A percentile compares a stretch with the other conserved stretches of the same genome.
Conservation (phyloP, 768 basidiomycete genomes). For the Agrocybe pediades region DNA sequence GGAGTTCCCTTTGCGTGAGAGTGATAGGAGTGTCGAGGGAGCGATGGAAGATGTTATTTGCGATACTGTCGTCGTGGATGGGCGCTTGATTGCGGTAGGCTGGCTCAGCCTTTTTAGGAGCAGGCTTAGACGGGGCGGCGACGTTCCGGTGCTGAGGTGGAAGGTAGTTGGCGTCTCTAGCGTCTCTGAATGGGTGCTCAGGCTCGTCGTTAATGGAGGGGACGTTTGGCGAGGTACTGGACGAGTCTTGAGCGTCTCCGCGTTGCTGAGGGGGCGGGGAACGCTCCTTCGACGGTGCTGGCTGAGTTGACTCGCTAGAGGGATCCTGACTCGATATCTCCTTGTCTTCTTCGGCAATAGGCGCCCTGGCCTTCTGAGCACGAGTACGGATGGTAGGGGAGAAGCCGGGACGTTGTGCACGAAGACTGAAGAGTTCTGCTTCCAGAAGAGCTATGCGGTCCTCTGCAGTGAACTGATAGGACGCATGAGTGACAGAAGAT, state of each 20-base stretch:
- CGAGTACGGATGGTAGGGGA: conserved; percentile 8
- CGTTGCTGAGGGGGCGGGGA: background rate
- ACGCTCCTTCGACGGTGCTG: background rate
- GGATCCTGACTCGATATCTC: background rate
- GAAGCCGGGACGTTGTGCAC: background rate
- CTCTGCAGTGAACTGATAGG: background rate
- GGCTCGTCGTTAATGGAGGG: background rate
- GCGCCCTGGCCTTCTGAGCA: background rate
- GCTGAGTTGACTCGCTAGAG: background rate
- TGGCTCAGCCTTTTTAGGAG: conserved; percentile 10
- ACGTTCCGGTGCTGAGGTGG: conserved; percentile 14
- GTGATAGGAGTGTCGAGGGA: conserved; percentile 19
- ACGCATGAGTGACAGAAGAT: background rate
- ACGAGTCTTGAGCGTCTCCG: background rate
- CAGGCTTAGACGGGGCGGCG: conserved; percentile 6
- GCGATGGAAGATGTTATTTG: conserved; percentile 8
- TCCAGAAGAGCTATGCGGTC: conserved; percentile 11
- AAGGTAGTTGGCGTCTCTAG: conserved; percentile 16
- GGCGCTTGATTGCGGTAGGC: conserved; percentile 19
- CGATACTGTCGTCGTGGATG: conserved; percentile 19
- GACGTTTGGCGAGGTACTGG: background rate
- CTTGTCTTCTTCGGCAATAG: background rate
- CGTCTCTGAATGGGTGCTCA: conserved; percentile 17
- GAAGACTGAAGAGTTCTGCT: conserved; percentile 13
- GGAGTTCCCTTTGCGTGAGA: conserved; percentile 18